These are phyloP conservation scores for Ophiostoma pallidulum DNA, from an alignment of 2,329 filamentous ascomycete species.

Conservation along the genomic window DNA sequence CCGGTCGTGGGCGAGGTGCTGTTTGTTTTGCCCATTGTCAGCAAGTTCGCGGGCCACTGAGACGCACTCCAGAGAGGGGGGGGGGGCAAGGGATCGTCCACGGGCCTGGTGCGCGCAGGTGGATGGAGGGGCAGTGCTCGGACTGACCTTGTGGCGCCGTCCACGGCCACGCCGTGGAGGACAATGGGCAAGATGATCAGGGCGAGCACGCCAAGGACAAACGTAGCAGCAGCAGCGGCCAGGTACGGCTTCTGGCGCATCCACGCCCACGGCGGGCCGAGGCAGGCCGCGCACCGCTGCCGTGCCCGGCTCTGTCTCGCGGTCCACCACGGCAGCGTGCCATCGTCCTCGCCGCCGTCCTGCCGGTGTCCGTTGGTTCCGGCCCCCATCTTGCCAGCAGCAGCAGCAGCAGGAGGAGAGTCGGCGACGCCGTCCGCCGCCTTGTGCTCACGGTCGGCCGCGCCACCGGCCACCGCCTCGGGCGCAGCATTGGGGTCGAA, in stretches of 20 bases:
- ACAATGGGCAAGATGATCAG: slow-evolving; percentile 11
- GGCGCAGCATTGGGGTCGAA: slow-evolving; percentile 5
- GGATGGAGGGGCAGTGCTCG: background rate
- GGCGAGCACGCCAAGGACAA: slow-evolving; percentile 5
- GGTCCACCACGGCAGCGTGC: background rate
- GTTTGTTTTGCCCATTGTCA: background rate
- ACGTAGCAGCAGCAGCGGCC: background rate
- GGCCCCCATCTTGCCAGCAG: background rate
- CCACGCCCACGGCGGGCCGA: background rate
- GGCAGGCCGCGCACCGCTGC: background rate
- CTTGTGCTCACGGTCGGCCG: background rate
- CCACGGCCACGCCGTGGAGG: slow-evolving; percentile 7
- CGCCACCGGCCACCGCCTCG: background rate
- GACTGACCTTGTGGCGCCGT: background rate
- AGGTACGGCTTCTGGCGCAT: slow-evolving; percentile 9
- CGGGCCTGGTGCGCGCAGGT: too few species aligned
- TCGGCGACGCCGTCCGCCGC: background rate
- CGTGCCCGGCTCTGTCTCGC: too few species aligned
- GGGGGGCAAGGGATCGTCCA: too few species aligned
- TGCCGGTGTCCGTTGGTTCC: background rate
- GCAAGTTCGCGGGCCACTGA: too few species aligned
- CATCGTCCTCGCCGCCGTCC: background rate
- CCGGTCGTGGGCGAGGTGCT: background rate
- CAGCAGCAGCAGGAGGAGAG: background rate
- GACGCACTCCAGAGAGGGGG: too few species aligned